These are phyloP conservation scores for Yamadazyma philogaea DNA, from an alignment of 805 yeast species.

Conservation along the genomic window DNA sequence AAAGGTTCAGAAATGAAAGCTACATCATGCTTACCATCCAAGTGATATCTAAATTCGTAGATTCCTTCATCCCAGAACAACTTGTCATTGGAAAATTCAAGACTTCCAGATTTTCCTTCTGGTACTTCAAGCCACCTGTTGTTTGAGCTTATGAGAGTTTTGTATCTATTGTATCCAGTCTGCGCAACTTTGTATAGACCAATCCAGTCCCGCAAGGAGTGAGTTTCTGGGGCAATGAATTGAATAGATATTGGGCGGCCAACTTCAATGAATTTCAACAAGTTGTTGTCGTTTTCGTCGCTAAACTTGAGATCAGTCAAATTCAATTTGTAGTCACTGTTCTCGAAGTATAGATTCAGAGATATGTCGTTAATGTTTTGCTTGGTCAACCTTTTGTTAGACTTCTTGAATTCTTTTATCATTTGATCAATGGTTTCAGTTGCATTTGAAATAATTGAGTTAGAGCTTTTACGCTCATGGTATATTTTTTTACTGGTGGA, in stretches of 20 bases:
- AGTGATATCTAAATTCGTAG: constrained; percentile 73
- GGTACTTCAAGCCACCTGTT: constrained; percentile 59
- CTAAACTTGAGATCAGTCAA: constrained; percentile 21
- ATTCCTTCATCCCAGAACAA: constrained; percentile 66
- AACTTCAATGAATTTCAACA: constrained; percentile 23
- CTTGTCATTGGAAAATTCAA: constrained; percentile 46
- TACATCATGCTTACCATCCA: constrained; percentile 67
- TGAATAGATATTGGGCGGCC: constrained; percentile 54
- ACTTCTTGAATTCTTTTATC: constrained; percentile 37
- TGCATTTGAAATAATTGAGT: constrained; percentile 32
- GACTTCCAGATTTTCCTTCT: constrained; percentile 39
- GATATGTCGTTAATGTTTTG: constrained; percentile 38
- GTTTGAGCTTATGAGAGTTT: constrained; percentile 57
- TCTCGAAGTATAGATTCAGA: constrained; percentile 37
- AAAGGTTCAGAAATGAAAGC: constrained; percentile 62
- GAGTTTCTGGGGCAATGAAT: constrained; percentile 53
- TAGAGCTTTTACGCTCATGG: constrained; percentile 13
- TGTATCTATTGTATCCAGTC: constrained; percentile 52
- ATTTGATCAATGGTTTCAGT: constrained; percentile 47
- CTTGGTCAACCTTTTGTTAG: constrained; percentile 30
- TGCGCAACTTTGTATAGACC: constrained; percentile 67
- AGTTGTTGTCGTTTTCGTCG: constrained; percentile 11
- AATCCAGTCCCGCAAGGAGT: constrained; percentile 64
- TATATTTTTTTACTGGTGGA: constrained; percentile 2
- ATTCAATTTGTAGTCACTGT: constrained; percentile 30